Evolutionary conservation across 2,329 filamentous ascomycete genomes (phyloP), one percentile per base, ranked within the genome.

Genomic region (Clarireedia homoeocarpa): DNA sequence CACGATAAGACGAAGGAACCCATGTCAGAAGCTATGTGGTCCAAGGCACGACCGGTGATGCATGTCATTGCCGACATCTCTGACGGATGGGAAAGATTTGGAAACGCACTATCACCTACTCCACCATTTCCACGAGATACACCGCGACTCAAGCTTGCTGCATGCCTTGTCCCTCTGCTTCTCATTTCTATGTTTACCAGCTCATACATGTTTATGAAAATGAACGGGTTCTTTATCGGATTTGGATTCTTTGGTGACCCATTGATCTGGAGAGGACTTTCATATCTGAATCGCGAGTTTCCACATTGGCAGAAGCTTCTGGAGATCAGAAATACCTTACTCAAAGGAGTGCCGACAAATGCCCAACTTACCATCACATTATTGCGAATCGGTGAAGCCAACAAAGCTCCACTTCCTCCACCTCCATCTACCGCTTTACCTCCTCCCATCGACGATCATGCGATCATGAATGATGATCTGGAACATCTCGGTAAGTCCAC

Each of bases 331-430:
- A 90, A 90, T 68, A 89, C 86, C 0, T 69, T 94, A 1, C 80
- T 95, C 51, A 89, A 87, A 66, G 88, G 89, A 2, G 84, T 94
- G 0, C 90, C 90, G 0, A 95, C 89, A 1, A 94, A 95, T 67
- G 88, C 89, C 3, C 90, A 95, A 66, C 80, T 95, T 17, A 84
- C 89, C 0, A 74, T 95, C 27, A 95, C 89, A 0, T 77, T 95
- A 1, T 81, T 95, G 10, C 86, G 90, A 5, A 83, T 92, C 30
- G 89, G 89, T 42, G 90, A 95, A 71, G 82, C 81, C 10, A 91
- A 91, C 71, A 87, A 88, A 62, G 85, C 88, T 0, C 90, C 90
- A 0, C 71, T 95, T 0, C 88, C 89, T 0, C 84, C 80, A 0
- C 84, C 84, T 0, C 87, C 87, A 24, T 65, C 62, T 42, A 61